Evolutionary conservation across 306 rosid species (phyloP), one percentile per base, ranked within the genome.

Genomic region (Citrullus colocynthis): DNA sequence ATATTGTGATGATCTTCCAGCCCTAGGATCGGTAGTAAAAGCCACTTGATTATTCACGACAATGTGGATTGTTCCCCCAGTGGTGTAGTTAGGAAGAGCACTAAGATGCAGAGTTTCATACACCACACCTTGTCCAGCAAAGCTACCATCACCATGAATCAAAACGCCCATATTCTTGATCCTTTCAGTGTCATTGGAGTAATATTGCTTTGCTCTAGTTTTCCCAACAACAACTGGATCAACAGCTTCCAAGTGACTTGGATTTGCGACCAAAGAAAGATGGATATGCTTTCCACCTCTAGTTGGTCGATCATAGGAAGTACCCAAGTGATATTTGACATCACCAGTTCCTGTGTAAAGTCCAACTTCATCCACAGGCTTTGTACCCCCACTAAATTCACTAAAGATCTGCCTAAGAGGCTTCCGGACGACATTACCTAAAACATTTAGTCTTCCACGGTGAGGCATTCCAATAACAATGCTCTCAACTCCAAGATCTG

Each of bases 111-210:
- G 86, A 44, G 93, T 90, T 85, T 95, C 99, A 30, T 92, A 95
- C 80, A 92, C 99, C 60, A 95, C 99, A 63, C 99, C 99, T 87
- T 92, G 97, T 55, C 99, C 99, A 5, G 99, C 96, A 88, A 92
- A 95, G 80, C 99, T 95, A 83, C 99, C 97, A 84, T 95, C 99
- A 77, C 99, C 99, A 52, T 95, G 97, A 77, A 95, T 86, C 86
- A 95, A 82, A 74, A 95, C 18, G 58, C 89, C 97, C 99, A 95
- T 82, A 84, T 95, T 87, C 83, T 92, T 95, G 9, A 82, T 90
- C 83, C 97, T 86, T 83, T 92, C 91, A 52, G 7, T 78, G 71
- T 95, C 99, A 80, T 81, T 85, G 13, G 97, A 83, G 85, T 78
- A 92, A 83, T 89, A 95, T 78, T 95, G 97, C 81, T 90, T 95